Evolutionary conservation across 331 rosid genomes (phyloP).

Genomic region (Arachis monticola): DNA sequence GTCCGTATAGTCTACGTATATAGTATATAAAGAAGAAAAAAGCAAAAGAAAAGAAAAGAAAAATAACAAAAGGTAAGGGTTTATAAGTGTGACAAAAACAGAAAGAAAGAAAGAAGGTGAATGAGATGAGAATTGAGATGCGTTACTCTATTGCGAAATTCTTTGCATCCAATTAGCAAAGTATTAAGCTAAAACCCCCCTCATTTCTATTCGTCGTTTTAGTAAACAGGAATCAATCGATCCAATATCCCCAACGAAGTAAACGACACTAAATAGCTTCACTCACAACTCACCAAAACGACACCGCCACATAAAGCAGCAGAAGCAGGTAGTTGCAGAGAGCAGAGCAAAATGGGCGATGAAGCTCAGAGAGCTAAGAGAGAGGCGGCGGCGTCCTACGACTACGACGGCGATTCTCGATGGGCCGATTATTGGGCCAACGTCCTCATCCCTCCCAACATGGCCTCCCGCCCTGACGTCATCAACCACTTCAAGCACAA

Average conservation of each 20-base stretch:
- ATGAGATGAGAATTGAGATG: no score
- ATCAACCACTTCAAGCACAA: conserved; percentile 83
- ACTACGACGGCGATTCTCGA: conserved; percentile 80
- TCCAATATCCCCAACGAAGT: neutral
- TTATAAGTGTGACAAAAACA: no score
- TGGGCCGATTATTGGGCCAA: conserved; percentile 96
- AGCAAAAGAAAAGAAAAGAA: no score
- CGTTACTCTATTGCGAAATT: no score
- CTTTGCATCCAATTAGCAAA: no score
- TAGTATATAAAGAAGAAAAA: no score
- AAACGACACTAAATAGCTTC: neutral
- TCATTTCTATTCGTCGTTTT: no score
- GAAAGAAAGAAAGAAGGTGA: no score
- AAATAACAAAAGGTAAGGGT: no score
- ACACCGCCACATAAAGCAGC: neutral
- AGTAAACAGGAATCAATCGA: neutral
- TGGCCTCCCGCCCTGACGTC: conserved; percentile 77
- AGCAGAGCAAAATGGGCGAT: conserved; percentile 46
- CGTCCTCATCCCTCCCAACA: conserved; percentile 85
- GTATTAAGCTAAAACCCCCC: no score
- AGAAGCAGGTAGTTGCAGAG: neutral
- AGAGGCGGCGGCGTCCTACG: conserved; percentile 86
- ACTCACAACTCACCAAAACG: neutral
- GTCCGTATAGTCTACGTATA: no score
- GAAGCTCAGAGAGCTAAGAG: conserved; percentile 43